phyloP scores from a whole-genome alignment of 2,329 filamentous ascomycete genomes.

The Alternaria postmessia region DNA sequence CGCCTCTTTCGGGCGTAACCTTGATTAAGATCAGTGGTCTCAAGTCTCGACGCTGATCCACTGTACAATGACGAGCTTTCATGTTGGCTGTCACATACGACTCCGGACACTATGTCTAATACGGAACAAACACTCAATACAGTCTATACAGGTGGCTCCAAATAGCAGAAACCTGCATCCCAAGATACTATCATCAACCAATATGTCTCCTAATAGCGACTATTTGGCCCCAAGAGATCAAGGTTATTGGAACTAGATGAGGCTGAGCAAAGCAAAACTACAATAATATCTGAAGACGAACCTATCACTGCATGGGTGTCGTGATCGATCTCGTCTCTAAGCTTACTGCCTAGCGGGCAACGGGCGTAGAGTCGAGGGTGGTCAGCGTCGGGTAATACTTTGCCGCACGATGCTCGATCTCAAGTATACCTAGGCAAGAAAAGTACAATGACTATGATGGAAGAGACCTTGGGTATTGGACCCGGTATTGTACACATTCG shows the following conservation, averaged over 20 bases:
- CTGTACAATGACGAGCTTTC: slow-evolving; percentile 1
- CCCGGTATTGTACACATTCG: neutral
- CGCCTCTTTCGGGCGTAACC: neutral
- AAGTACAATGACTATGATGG: neutral
- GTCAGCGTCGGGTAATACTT: neutral
- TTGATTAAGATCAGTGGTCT: slow-evolving; percentile 1
- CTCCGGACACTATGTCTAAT: neutral
- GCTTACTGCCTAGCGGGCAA: neutral
- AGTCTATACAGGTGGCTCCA: neutral
- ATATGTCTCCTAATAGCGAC: neutral
- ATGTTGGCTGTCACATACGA: neutral
- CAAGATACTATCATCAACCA: neutral
- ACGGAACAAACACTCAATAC: neutral
- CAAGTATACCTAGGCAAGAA: neutral
- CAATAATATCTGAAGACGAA: neutral
- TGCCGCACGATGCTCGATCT: neutral
- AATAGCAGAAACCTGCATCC: neutral
- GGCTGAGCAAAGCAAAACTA: neutral
- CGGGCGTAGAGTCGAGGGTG: neutral
- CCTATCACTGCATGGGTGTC: neutral
- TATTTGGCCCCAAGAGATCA: neutral
- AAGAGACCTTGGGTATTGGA: neutral
- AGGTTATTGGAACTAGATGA: neutral
- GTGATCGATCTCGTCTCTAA: neutral
- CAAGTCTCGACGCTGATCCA: neutral